A percentile compares a stretch with the other conserved stretches of the same genome.
Evolutionary conservation across 2,329 filamentous ascomycete species (phyloP).

Genomic region (Nannizziopsis barbatae): DNA sequence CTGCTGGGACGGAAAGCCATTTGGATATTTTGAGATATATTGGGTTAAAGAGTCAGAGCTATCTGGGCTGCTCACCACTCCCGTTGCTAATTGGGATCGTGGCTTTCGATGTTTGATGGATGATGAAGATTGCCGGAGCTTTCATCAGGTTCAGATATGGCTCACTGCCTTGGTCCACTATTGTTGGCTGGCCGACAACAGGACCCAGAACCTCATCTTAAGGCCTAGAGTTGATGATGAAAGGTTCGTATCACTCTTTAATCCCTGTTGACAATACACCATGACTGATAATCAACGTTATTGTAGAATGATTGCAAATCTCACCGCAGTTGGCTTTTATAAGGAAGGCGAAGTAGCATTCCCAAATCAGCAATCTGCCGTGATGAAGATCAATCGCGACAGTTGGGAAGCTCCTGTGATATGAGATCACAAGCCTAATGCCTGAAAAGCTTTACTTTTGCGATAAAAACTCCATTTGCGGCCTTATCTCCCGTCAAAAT

Average conservation of each 20-base stretch:
- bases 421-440: slow-evolving; percentile 25
- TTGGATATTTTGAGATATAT: slow-evolving; percentile 96
- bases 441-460: neutral
- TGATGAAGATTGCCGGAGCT: slow-evolving; percentile 79
- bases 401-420: slow-evolving; percentile 62
- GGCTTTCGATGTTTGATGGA: slow-evolving; percentile 83
- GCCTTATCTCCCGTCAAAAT: neutral
- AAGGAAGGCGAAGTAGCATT: slow-evolving; percentile 80
- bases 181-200: slow-evolving; percentile 62
- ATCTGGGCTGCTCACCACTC: slow-evolving; percentile 54
- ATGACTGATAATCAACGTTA: slow-evolving; percentile 7
- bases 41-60: slow-evolving; percentile 91
- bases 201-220: slow-evolving; percentile 72
- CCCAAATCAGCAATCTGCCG: slow-evolving; percentile 83
- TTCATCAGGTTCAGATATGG: slow-evolving; percentile 68
- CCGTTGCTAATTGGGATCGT: slow-evolving; percentile 68
- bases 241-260: slow-evolving; percentile 49
- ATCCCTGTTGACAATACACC: slow-evolving; percentile 9
- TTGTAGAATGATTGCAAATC: slow-evolving; percentile 56
- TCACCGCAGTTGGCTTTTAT: slow-evolving; percentile 65
- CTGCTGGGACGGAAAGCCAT: slow-evolving; percentile 87
- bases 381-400: slow-evolving; percentile 69
- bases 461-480: neutral
- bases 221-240: slow-evolving; percentile 87
- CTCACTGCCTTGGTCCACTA: slow-evolving; percentile 78